Conservation (phyloP, 345 rosid genomes). For the Eucalyptus virginea region DNA sequence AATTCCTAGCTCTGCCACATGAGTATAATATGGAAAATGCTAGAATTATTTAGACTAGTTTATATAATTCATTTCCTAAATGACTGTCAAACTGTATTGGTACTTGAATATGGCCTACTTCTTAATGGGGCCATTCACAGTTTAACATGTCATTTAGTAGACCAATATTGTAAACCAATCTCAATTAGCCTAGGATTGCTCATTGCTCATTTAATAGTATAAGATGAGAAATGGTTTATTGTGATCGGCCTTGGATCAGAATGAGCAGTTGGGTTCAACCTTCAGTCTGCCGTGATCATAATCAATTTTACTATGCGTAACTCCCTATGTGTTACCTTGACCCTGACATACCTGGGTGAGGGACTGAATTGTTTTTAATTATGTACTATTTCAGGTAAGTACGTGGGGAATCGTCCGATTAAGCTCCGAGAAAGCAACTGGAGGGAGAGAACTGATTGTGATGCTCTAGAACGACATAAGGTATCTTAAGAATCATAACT, state of each 20-base stretch:
- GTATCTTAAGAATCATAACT: not conserved
- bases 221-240: not conserved
- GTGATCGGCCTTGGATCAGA: not conserved
- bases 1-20: not conserved
- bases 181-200: not conserved
- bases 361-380: not conserved
- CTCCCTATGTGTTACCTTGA: not conserved
- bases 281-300: not conserved
- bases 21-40: not conserved
- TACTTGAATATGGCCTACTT: not conserved
- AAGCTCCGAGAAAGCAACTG: constrained; percentile 92
- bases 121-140: not conserved
- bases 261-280: not conserved
- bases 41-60: not conserved
- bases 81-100: not conserved
- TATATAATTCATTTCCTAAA: not conserved
- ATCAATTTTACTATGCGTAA: not conserved
- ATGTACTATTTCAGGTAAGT: constrained; percentile 44
- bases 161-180: not conserved
- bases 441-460: constrained; percentile 81
- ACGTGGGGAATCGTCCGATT: constrained; percentile 94
- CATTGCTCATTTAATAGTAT: not conserved
- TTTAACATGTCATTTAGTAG: not conserved
- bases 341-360: not conserved
- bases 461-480: constrained; percentile 67